A percentile compares a stretch with the other conserved stretches of the same genome.
Evolutionary conservation across 805 yeast species (phyloP).

Genomic region (Pichia eremophila): DNA sequence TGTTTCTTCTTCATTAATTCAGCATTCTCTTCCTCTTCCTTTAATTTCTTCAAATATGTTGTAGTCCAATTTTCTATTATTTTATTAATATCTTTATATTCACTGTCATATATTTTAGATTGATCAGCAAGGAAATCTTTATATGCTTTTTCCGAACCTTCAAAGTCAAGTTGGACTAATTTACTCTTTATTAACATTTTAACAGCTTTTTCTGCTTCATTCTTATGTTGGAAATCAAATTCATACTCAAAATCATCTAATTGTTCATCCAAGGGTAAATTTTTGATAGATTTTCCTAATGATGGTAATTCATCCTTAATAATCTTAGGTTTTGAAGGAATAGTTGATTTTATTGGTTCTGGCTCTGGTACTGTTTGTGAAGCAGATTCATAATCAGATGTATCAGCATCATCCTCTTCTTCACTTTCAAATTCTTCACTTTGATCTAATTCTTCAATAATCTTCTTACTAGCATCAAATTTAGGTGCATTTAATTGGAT

Average conservation of each 20-base stretch:
- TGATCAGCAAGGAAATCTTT: not conserved
- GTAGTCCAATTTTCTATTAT: constrained; percentile 3
- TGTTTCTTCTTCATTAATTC: not conserved
- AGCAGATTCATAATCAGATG: not conserved
- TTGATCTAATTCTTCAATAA: not conserved
- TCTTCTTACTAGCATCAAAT: not conserved
- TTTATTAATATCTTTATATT: not conserved
- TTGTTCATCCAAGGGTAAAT: constrained; percentile 2
- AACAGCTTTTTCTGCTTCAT: not conserved
- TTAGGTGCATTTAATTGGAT: no score
- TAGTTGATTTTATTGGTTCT: not conserved
- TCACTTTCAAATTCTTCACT: not conserved
- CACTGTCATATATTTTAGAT: not conserved
- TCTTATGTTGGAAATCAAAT: not conserved
- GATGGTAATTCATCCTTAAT: not conserved
- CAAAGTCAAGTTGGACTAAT: not conserved
- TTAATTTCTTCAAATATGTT: not conserved
- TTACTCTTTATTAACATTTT: not conserved
- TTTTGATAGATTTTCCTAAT: no score
- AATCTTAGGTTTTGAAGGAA: not conserved
- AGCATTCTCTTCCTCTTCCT: not conserved
- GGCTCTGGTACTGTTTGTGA: not conserved
- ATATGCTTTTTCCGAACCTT: not conserved
- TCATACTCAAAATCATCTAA: not conserved
- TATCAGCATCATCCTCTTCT: not conserved